These are phyloP conservation scores for Aspergillus niger DNA, from an alignment of 2,329 filamentous ascomycete genomes.

Conservation along the genomic window DNA sequence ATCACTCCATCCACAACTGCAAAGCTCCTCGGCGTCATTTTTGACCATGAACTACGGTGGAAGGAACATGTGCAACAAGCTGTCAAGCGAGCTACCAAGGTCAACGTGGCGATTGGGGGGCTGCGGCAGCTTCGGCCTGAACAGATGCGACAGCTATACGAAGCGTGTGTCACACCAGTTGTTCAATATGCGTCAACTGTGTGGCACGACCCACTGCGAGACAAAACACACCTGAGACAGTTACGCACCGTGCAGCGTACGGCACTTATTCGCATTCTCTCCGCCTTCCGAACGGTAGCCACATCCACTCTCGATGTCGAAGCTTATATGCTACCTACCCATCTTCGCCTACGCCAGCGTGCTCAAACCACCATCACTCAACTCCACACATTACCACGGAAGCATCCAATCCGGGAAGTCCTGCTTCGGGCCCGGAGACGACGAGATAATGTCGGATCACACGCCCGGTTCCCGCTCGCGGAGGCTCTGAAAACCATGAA, in stretches of 20 bases:
- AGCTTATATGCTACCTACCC: too few relatives aligned
- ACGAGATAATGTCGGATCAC: slow-evolving; percentile 16
- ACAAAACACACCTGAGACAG: slow-evolving; percentile 21
- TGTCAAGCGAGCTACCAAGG: slow-evolving; percentile 22
- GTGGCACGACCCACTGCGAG: slow-evolving; percentile 24
- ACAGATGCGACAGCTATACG: slow-evolving; percentile 28
- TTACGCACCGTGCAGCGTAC: not conserved
- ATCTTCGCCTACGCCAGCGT: not conserved
- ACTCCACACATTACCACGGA: slow-evolving; percentile 20
- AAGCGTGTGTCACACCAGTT: slow-evolving; percentile 25
- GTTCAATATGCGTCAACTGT: slow-evolving; percentile 28
- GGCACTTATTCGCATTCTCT: too few relatives aligned
- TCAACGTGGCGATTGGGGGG: slow-evolving; percentile 18
- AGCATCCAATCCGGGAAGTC: slow-evolving; percentile 19
- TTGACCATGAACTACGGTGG: slow-evolving; percentile 26
- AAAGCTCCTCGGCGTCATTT: slow-evolving; percentile 31
- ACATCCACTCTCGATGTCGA: too few relatives aligned
- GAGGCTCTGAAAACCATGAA: slow-evolving; percentile 25
- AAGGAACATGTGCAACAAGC: slow-evolving; percentile 27
- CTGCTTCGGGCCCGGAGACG: slow-evolving; percentile 10
- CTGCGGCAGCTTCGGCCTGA: slow-evolving; percentile 24
- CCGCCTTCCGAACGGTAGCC: too few relatives aligned
- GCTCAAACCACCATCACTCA: slow-evolving; percentile 13
- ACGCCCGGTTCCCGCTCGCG: slow-evolving; percentile 23
- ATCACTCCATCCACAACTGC: slow-evolving; percentile 20